Conservation (phyloP, 2,329 filamentous ascomycete species). For the Fusarium pseudoanthophilum region DNA sequence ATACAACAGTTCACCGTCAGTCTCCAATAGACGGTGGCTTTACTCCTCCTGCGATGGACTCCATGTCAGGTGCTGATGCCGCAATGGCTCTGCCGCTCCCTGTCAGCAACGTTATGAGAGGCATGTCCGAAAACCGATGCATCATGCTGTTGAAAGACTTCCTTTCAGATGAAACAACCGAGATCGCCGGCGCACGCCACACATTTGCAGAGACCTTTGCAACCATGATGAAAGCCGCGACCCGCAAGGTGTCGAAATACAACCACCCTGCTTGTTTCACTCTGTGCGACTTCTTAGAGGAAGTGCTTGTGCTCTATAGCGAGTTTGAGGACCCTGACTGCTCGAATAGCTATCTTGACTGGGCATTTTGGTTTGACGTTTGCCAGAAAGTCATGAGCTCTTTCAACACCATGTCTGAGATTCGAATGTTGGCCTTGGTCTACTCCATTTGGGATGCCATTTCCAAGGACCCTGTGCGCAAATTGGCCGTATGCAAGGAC, state of each 20-base stretch:
- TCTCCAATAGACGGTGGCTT: slow-evolving; percentile 60
- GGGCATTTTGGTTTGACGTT: slow-evolving; percentile 86
- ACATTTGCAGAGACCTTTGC: slow-evolving; percentile 83
- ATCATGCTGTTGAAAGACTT: slow-evolving; percentile 86
- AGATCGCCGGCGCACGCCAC: slow-evolving; percentile 62
- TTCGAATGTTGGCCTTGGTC: slow-evolving; percentile 83
- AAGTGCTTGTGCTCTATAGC: slow-evolving; percentile 74
- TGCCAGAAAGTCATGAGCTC: slow-evolving; percentile 82
- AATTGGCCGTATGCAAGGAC: slow-evolving; percentile 74
- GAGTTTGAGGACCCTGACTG: slow-evolving; percentile 57
- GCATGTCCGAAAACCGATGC: slow-evolving; percentile 89
- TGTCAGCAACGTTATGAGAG: slow-evolving; percentile 75
- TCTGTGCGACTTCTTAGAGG: slow-evolving; percentile 91
- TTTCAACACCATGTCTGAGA: slow-evolving; percentile 89
- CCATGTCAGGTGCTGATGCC: slow-evolving; percentile 69
- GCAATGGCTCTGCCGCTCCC: slow-evolving; percentile 71
- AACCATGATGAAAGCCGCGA: slow-evolving; percentile 76
- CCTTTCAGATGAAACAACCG: slow-evolving; percentile 62
- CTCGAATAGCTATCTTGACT: slow-evolving; percentile 68
- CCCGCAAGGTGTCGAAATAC: slow-evolving; percentile 80
- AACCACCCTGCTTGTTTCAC: slow-evolving; percentile 88
- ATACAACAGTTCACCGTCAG: slow-evolving; percentile 85
- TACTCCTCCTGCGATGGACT: slow-evolving; percentile 57
- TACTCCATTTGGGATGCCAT: slow-evolving; percentile 83
- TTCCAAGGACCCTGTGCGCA: slow-evolving; percentile 71